Evolutionary conservation across 2,329 filamentous ascomycete genomes (phyloP).

Genomic region (Aspergillus versicolor): DNA sequence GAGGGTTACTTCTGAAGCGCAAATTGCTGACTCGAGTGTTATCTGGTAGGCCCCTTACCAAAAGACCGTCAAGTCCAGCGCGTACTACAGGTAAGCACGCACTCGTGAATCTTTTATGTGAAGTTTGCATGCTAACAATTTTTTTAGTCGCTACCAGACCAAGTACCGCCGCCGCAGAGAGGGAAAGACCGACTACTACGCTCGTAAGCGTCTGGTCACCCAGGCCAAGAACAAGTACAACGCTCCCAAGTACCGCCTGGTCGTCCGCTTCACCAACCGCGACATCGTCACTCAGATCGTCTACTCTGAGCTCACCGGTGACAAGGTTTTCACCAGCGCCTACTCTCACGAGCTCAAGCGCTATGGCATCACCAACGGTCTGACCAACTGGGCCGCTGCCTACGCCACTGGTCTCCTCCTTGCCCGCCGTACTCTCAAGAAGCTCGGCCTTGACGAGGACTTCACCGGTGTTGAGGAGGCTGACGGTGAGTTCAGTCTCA

Average conservation of each 20-base stretch:
- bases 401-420: conserved; percentile 96
- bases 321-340: conserved; percentile 92
- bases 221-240: conserved; percentile 99
- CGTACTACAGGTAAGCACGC: conserved; percentile 89
- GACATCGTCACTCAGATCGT: conserved; percentile 99
- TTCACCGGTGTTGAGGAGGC: conserved; percentile 97
- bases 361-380: conserved; percentile 97
- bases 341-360: conserved; percentile 97
- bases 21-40: conserved; percentile 97
- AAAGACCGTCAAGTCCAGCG: conserved; percentile 95
- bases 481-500: conserved; percentile 93
- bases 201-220: conserved; percentile 98
- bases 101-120: neutral
- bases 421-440: conserved; percentile 93
- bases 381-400: conserved; percentile 99
- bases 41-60: conserved; percentile 68
- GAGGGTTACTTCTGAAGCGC: conserved; percentile 78
- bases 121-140: conserved; percentile 16
- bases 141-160: conserved; percentile 88
- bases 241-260: conserved; percentile 98
- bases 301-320: conserved; percentile 90
- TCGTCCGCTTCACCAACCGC: conserved; percentile 99
- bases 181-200: conserved; percentile 99
- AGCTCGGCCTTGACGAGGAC: conserved; percentile 90
- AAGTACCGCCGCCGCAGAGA: conserved; percentile 97